Base-by-base conservation (phyloP, 2,329 filamentous ascomycete species). In the Arthrobotrys sinensis region DNA sequence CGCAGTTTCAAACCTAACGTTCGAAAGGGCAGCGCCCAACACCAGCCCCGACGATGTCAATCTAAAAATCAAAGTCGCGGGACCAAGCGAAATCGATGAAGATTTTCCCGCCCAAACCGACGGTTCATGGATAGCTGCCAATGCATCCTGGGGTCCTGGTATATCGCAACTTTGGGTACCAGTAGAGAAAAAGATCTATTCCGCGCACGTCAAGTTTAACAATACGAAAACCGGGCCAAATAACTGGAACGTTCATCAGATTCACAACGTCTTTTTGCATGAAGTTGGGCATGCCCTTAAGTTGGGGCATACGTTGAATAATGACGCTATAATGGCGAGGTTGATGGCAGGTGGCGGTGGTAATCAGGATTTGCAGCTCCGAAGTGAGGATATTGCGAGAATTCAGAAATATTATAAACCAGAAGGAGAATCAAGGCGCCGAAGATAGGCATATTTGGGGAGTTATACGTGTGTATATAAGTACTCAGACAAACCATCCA, bases 241-340 rank as follows among this genome's bases (percentile, higher is more conserved):
- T 11, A 40, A 21, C 8, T 69, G 66, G 66, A 69, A 34, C 40
- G 28, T 50, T 14, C 21, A 19, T 24, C 28, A 60, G 40, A 46
- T 69, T 24, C 66, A 69, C 38, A 69, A 57, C 16, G 52, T 69
- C 0, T 45, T 69, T 12, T 36, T 69, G 8, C 66, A 69, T 24
- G 66, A 69, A 28, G 55, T 57, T 7, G 66, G 66, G 0, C 66
- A 69, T 34, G 52, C 45, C 12, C 52, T 69, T 24, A 38, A 38
- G 11, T 36, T 69, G 14, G 50, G 36, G 21, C 65, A 55, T 43
- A 45, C 65, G 11, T 21, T 38, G 10, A 38, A n/a, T 8, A 1
- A 21, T 19, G 8, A 38, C 16, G 52, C 52, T 21, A 21, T 57
- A 11, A 57, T 57, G 52, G 52, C 32, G 52, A 38, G 32, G 52